phyloP scores from a whole-genome alignment of 805 yeast species.

The Candida easanensis region DNA sequence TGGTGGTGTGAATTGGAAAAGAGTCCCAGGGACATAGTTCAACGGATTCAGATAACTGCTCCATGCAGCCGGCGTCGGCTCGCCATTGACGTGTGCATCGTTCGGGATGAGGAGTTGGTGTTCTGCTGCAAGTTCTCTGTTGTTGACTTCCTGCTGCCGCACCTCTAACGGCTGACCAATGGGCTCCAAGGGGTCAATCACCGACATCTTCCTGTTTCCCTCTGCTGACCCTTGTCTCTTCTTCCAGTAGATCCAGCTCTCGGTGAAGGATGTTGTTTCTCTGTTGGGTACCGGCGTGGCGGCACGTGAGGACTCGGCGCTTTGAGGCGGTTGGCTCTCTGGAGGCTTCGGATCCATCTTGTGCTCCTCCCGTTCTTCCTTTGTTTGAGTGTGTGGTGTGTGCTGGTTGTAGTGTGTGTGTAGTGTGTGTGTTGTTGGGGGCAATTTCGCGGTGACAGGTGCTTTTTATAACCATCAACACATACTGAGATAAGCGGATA shows the following conservation, averaged over 20 bases:
- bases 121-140: neutral
- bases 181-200: constrained; percentile 18
- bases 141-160: neutral
- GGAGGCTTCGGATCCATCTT: neutral
- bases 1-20: constrained; percentile 4
- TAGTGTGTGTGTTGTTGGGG: too few species aligned
- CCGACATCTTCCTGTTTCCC: constrained; percentile 14
- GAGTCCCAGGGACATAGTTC: constrained; percentile 6
- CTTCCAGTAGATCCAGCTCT: constrained; percentile 26
- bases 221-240: constrained; percentile 24
- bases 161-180: neutral
- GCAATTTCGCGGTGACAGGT: too few species aligned
- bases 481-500: too few species aligned
- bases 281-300: too few species aligned
- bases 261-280: constrained; percentile 8
- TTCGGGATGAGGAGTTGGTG: neutral
- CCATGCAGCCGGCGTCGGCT: constrained; percentile 6
- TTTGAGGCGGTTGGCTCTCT: neutral
- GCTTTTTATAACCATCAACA: too few species aligned
- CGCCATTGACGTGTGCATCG: neutral
- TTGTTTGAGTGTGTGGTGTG: too few species aligned
- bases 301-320: too few species aligned
- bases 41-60: constrained; percentile 9
- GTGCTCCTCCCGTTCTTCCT: neutral
- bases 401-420: too few species aligned